Evolutionary conservation across 2,329 filamentous ascomycete species (phyloP), one percentile per base, ranked within the genome.

Genomic region (Ilyonectria sp.): DNA sequence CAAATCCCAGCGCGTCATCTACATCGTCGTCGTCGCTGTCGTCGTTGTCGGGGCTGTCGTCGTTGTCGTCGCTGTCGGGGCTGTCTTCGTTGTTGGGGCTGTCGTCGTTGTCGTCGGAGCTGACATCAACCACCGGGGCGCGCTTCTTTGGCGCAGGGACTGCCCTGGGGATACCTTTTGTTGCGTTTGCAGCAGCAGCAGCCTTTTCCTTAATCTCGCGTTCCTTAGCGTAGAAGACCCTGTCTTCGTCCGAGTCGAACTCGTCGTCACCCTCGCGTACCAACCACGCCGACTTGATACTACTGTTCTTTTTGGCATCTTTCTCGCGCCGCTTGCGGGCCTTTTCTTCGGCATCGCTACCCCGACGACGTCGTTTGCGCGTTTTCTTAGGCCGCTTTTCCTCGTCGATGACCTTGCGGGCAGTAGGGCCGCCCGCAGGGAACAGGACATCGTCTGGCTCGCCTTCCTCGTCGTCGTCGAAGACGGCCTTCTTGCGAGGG

Each of bases 181-280:
- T 74, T 6, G 73, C 75, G 23, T 69, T 76, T 1, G 79, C 82
- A 1, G 79, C 80, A 15, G 78, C 78, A 60, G 81, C 82, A 21
- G 84, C 82, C 54, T 87, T 87, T 70, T 89, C 86, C 55, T 93
- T 85, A 67, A 92, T 85, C 17, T 79, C 80, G 3, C 78, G 78
- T 81, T 98, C 95, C 17, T 89, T 86, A 2, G 87, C 90, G 80
- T 95, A 98, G 81, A 98, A 98, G 21, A 88, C 90, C 23, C 84
- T 80, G 56, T 86, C 85, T 63, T 89, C 88, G 53, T 94, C 94
- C 37, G 88, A 90, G 75, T 97, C 94, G n/a, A 88, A 91, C 73
- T 97, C 94, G 60, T 98, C 96, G 77, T 98, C 96, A 72, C 92
- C 94, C 43, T 92, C 91, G 65, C 92, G 89, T 57, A 99, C 92